Evolutionary conservation across 345 rosid genomes (phyloP), one percentile per base, ranked within the genome.

Genomic region (Turnera subulata): DNA sequence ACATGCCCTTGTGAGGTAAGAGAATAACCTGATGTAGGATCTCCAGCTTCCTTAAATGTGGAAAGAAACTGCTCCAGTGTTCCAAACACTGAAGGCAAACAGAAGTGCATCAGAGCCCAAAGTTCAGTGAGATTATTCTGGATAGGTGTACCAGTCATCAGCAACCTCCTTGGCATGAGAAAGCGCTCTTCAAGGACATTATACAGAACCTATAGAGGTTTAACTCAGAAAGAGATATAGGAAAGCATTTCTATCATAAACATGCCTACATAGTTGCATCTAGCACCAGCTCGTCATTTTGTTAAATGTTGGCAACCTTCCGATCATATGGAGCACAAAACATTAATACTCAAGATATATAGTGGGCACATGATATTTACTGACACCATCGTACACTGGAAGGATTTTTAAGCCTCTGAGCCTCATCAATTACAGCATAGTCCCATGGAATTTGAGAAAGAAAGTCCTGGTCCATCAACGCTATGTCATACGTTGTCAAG

Each of bases 61-160:
- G 53, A 73, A 78, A 80, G 91, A 56, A 87, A 91, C 68, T 85
- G 81, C 58, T 85, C 76, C 71, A 74, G 76, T 25, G 77, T 82
- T 69, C 96, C 94, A 83, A 91, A 91, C 39, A 91, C 80, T 26
- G 70, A 77, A 56, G 97, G 93, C 94, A 87, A 82, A 60, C 96
- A 91, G 66, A 91, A 91, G 77, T 87, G 96, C 91, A 91, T 65
- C 75, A 91, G 73, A 45, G 94, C 86, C 97, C 97, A 91, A n/a
- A 91, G 87, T 67, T 91, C 97, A 26, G 81, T 74, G 51, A 91
- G 88, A 68, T 85, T 83, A 69, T 91, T 91, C 70, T 91, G 94
- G 50, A 91, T 76, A 24, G 97, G 97, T 32, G 97, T 88, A 58
- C 96, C 96, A 43, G 94, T 85, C 87, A 88, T 88, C 81, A 87